Evolutionary conservation across 2,329 filamentous ascomycete species (phyloP).

Genomic region (Fusarium nygamai): DNA sequence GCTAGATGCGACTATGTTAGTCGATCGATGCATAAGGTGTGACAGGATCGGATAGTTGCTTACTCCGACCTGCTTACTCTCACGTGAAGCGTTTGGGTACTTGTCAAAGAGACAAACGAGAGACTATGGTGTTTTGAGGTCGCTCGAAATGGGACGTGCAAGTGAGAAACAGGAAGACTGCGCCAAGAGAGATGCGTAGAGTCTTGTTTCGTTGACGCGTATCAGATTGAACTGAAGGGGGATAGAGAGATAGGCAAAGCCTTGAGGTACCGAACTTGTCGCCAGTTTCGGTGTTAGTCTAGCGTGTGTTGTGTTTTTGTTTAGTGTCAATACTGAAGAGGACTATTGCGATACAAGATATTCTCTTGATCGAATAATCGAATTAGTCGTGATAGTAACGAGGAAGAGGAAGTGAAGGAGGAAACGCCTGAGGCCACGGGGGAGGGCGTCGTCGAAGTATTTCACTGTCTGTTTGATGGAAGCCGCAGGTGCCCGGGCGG

Average conservation of each 20-base stretch:
- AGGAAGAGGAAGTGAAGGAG: constrained; percentile 29
- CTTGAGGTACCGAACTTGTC: constrained; percentile 26
- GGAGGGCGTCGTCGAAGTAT: constrained; percentile 49
- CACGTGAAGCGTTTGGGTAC: constrained; percentile 18
- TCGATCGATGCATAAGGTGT: background rate
- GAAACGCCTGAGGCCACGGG: constrained; percentile 47
- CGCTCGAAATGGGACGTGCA: constrained; percentile 14
- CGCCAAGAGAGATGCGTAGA: constrained; percentile 1
- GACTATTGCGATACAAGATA: constrained; percentile 1
- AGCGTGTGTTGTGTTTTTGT: background rate
- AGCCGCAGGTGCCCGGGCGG: constrained; percentile 30
- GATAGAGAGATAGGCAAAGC: constrained; percentile 21
- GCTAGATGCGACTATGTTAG: constrained; percentile 19
- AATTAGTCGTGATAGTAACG: constrained; percentile 9
- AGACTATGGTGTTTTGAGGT: constrained; percentile 19
- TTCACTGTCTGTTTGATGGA: constrained; percentile 45
- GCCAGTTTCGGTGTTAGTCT: constrained; percentile 29
- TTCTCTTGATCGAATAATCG: constrained; percentile 8
- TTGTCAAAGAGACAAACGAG: background rate
- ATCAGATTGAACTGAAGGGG: constrained; percentile 13
- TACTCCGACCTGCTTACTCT: constrained; percentile 39
- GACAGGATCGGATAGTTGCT: constrained; percentile 29
- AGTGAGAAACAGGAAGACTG: constrained; percentile 13
- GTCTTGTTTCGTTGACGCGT: constrained; percentile 19
- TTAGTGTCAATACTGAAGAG: background rate